phyloP scores from a whole-genome alignment of 1,284 basidiomycete genomes.

The Moesziomyces aphidis region DNA sequence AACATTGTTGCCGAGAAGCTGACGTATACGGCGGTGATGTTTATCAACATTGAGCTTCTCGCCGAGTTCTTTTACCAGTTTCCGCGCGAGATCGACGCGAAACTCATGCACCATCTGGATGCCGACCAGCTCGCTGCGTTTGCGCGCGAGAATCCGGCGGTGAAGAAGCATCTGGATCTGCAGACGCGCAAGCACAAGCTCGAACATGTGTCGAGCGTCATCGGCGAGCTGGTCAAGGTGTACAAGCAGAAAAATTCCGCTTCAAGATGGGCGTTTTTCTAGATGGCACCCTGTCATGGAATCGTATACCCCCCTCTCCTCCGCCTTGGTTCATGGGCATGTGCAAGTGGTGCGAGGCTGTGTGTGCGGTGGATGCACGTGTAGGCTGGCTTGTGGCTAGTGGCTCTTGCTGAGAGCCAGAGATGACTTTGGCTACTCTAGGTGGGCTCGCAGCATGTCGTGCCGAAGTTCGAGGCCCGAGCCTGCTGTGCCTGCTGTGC shows the following conservation, averaged over 20 bases:
- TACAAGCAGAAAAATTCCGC: slow-evolving; percentile 63
- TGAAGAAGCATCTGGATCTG: slow-evolving; percentile 89
- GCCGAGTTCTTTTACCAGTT: slow-evolving; percentile 99
- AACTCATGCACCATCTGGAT: slow-evolving; percentile 90
- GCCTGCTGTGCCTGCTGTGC: too few relatives aligned
- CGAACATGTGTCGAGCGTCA: slow-evolving; percentile 66
- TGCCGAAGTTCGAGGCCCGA: too few relatives aligned
- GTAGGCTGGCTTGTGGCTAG: too few relatives aligned
- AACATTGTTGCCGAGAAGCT: slow-evolving; percentile 97
- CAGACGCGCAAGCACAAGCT: slow-evolving; percentile 97
- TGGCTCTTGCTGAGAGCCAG: too few relatives aligned
- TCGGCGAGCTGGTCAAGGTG: slow-evolving; percentile 67
- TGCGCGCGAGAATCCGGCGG: slow-evolving; percentile 90
- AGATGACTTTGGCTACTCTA: too few relatives aligned
- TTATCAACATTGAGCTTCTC: slow-evolving; percentile 89
- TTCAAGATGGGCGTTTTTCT: slow-evolving; percentile 62
- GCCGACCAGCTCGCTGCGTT: slow-evolving; percentile 86
- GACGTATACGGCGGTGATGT: slow-evolving; percentile 95
- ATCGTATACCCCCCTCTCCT: too few relatives aligned
- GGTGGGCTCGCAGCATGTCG: too few relatives aligned
- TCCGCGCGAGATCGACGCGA: slow-evolving; percentile 96
- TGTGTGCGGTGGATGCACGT: too few relatives aligned
- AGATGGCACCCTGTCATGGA: background rate
- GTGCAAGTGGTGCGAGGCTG: too few relatives aligned
- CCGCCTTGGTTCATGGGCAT: too few relatives aligned